Evolutionary conservation across 192 early-diverging fungal genomes (phyloP), one percentile per base, ranked within the genome.

Genomic region (Chytriomyces sp.): DNA sequence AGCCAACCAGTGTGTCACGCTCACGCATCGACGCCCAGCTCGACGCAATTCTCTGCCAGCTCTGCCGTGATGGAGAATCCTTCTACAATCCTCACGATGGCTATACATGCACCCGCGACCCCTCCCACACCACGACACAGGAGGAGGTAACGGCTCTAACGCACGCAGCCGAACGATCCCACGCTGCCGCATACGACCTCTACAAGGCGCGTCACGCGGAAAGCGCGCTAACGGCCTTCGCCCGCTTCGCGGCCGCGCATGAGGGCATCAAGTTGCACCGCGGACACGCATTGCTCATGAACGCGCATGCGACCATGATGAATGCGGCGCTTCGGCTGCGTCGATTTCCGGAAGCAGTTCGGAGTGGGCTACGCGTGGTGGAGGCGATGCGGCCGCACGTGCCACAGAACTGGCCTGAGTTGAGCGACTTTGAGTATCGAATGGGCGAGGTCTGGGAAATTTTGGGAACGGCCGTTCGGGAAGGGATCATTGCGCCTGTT

Each of bases 401-500:
- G 26, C 80, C 86, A 17, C 84, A 86, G 32, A 81, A 88, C 59
- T 88, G 84, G 60, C 82, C 90, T 22, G 81, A 87, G 17, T 69
- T 88, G 54, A 83, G 84, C 30, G 88, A 89, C 56, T 87, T 86
- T 70, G 70, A 79, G 58, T 78, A 81, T 64, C 69, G 82, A 0
- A 68, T 88, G 53, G 89, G 82, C 40, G 88, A 89, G 70, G 64
- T 87, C 65, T 82, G 78, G 72, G 72, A 84, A 69, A 82, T 82
- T 65, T 74, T 86, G 72, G 85, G 82, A 22, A 82, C 59, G 69
- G 79, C 52, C 34, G 49, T 64, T 14, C 75, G 76, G 66, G 75
- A 78, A 4, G 69, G 79, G 36, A 81, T 66, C 44, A 82, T 78
- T 14, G 77, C 76, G 3, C 66, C 74, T n/a, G 79, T 79, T 30